Evolutionary conservation across 805 yeast species (phyloP).

Genomic region (Ascoidea rubescens): DNA sequence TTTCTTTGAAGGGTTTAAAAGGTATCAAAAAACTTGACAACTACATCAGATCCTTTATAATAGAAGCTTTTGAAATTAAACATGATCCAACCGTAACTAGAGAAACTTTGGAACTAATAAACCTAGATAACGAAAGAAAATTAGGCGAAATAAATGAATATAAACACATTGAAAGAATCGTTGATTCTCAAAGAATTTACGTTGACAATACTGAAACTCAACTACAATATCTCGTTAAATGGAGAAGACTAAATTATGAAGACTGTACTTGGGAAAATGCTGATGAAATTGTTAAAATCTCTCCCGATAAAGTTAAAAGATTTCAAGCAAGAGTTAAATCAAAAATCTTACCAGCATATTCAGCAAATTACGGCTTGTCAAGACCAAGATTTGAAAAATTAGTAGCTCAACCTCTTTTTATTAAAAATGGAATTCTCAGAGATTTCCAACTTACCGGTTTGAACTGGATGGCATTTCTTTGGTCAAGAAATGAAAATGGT

Average conservation of each 20-base stretch:
- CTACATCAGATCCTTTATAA: conserved; percentile 66
- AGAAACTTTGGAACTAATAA: conserved; percentile 90
- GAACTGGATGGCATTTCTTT: conserved; percentile 98
- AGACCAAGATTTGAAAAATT: conserved; percentile 88
- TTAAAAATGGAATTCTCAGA: conserved; percentile 82
- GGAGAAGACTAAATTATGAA: conserved; percentile 89
- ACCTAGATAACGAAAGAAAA: conserved; percentile 74
- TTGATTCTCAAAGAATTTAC: conserved; percentile 65
- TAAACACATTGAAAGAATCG: conserved; percentile 79
- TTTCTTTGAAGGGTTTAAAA: conserved; percentile 33
- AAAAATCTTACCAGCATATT: conserved; percentile 69
- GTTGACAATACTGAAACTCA: conserved; percentile 48
- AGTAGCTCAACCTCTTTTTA: conserved; percentile 72
- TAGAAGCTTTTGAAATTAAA: conserved; percentile 63
- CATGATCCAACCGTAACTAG: conserved; percentile 70
- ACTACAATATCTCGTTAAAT: conserved; percentile 76
- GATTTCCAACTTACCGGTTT: conserved; percentile 97
- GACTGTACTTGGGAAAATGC: conserved; percentile 97
- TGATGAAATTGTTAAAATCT: conserved; percentile 65
- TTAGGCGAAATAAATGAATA: conserved; percentile 75
- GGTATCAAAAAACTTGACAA: conserved; percentile 85
- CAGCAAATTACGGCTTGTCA: conserved; percentile 59
- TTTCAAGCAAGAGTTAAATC: conserved; percentile 74
- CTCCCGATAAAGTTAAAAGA: conserved; percentile 73
- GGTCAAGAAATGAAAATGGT: conserved; percentile 97